These are phyloP conservation scores for Anastatica hierochuntica DNA, from an alignment of 345 rosid species.

Conservation along the genomic window DNA sequence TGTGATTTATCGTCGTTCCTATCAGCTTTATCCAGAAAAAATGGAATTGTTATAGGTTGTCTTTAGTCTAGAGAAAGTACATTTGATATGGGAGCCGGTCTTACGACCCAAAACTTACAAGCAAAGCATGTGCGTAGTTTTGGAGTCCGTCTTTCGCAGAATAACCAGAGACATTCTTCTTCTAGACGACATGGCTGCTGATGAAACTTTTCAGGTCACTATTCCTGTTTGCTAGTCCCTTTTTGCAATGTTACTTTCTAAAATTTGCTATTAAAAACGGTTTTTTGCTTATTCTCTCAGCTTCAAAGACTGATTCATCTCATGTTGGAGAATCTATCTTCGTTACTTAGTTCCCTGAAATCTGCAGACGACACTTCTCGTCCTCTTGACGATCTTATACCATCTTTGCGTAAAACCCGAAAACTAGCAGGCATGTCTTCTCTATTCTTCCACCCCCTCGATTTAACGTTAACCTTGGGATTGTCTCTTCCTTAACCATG, in stretches of 20 bases:
- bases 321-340: conserved; percentile 64
- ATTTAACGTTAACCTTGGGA: conserved; percentile 6
- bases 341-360: conserved; percentile 52
- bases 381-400: conserved; percentile 50
- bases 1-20: background rate
- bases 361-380: conserved; percentile 28
- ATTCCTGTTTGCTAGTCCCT: background rate
- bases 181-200: conserved; percentile 95
- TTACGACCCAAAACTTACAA: conserved; percentile 66
- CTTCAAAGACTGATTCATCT: conserved; percentile 69
- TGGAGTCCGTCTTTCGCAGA: conserved; percentile 76
- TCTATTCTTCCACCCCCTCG: background rate
- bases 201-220: conserved; percentile 81
- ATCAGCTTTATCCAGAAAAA: conserved; percentile 2
- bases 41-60: conserved; percentile 43
- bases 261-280: background rate
- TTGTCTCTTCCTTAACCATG: background rate
- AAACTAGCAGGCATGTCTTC: conserved; percentile 70
- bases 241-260: background rate
- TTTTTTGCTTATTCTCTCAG: conserved; percentile 33
- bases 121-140: conserved; percentile 68
- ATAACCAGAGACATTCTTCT: conserved; percentile 64
- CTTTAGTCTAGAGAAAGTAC: conserved; percentile 88
- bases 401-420: conserved; percentile 64
- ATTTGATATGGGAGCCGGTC: conserved; percentile 86